Conservation (phyloP, 75 land plant genomes). For the Selaginella tamariscina region DNA sequence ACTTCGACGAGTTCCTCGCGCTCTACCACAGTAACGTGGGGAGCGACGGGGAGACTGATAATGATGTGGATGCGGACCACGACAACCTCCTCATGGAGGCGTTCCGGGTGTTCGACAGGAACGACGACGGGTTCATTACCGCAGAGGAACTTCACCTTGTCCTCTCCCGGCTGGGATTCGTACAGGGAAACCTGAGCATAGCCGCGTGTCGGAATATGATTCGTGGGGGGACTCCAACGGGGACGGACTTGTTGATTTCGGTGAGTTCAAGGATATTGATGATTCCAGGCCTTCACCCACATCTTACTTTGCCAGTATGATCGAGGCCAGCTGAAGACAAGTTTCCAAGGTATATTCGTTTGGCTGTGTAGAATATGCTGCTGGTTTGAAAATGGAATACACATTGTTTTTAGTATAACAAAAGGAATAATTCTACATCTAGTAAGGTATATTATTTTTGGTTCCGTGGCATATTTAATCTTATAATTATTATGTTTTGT, state of each 20-base stretch:
- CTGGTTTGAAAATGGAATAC: too few species aligned
- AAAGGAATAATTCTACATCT: too few species aligned
- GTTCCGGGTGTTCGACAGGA: background rate
- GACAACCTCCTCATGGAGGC: background rate
- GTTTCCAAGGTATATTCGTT: too few species aligned
- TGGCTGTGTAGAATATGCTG: too few species aligned
- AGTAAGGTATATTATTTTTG: too few species aligned
- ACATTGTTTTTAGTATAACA: too few species aligned
- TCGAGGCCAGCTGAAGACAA: background rate
- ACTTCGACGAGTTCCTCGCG: background rate
- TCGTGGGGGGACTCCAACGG: background rate
- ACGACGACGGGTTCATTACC: background rate
- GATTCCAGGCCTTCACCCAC: background rate
- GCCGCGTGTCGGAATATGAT: background rate
- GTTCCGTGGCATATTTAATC: too few species aligned
- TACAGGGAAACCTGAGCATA: background rate
- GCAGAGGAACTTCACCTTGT: background rate
- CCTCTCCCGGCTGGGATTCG: conserved; percentile 9
- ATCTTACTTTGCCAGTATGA: background rate
- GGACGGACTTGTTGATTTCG: background rate
- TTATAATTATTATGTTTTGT: too few species aligned
- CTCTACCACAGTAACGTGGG: background rate
- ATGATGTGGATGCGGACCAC: background rate
- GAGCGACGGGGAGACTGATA: background rate
- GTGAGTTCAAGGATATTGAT: background rate